Conservation (phyloP, 2,329 filamentous ascomycete genomes). For the Monilinia vaccinii-corymbosi region DNA sequence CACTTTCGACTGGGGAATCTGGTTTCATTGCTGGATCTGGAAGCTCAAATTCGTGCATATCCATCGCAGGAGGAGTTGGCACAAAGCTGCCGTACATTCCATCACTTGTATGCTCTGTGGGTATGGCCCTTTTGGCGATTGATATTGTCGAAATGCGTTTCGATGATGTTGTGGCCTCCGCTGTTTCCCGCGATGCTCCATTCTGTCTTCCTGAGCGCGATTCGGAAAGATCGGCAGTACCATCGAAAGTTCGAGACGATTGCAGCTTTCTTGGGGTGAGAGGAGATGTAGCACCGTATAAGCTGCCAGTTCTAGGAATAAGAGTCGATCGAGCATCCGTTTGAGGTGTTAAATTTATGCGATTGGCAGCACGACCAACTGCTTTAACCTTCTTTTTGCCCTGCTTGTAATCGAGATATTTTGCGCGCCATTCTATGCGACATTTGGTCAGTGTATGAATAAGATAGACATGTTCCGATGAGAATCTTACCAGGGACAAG, state of each 20-base stretch:
- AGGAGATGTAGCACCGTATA: constrained; percentile 22
- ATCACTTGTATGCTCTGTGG: not conserved
- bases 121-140: not conserved
- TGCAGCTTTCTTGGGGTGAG: constrained; percentile 6
- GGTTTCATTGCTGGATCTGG: constrained; percentile 45
- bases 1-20: constrained; percentile 3
- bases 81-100: constrained; percentile 53
- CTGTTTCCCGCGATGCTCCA: not conserved
- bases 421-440: constrained; percentile 70
- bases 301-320: constrained; percentile 13
- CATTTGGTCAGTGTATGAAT: not conserved
- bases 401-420: constrained; percentile 91
- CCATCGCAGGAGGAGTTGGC: constrained; percentile 38
- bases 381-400: constrained; percentile 93
- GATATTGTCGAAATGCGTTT: not conserved
- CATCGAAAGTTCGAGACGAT: not conserved
- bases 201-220: constrained; percentile 7
- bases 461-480: not conserved
- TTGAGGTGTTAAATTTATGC: constrained; percentile 45
- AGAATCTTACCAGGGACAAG: constrained; percentile 61
- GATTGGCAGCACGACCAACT: constrained; percentile 61
- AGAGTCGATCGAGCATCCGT: constrained; percentile 11
- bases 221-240: not conserved
- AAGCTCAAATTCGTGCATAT: constrained; percentile 40
- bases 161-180: not conserved